Conservation (phyloP, 148 eudicot species). For the Tetragonia tetragonoides region DNA sequence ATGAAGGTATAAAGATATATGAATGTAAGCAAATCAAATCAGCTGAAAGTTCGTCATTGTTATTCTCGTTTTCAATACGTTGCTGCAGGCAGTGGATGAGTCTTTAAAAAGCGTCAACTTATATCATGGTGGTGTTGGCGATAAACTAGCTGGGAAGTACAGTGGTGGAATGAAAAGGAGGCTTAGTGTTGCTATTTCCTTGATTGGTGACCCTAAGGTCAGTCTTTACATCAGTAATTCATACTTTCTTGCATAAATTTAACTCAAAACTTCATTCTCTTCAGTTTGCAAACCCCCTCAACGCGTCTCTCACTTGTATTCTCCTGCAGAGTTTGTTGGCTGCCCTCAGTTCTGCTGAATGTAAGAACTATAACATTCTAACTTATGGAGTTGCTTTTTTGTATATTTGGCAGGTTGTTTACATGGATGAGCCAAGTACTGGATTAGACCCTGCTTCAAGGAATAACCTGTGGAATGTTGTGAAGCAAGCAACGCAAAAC, state of each 20-base stretch:
- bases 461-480: constrained; percentile 82
- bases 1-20: no score
- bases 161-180: constrained; percentile 99
- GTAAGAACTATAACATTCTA: neutral
- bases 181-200: constrained; percentile 90
- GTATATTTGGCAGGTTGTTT: constrained; percentile 59
- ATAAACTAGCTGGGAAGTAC: constrained; percentile 73
- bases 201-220: constrained; percentile 93
- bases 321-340: neutral
- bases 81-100: constrained; percentile 78
- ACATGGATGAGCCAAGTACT: constrained; percentile 97
- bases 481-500: constrained; percentile 75
- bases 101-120: constrained; percentile 79
- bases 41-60: neutral
- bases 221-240: constrained; percentile 2
- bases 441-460: constrained; percentile 96
- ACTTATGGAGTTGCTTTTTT: constrained; percentile 12
- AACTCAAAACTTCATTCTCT: neutral
- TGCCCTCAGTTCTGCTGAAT: neutral
- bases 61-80: neutral
- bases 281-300: no score
- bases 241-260: neutral
- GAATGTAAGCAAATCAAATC: neutral
- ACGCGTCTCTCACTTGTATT: neutral
- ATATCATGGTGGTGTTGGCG: constrained; percentile 85